These are phyloP conservation scores for Colletotrichum plurivorum DNA, from an alignment of 2,329 filamentous ascomycete species.

Conservation along the genomic window DNA sequence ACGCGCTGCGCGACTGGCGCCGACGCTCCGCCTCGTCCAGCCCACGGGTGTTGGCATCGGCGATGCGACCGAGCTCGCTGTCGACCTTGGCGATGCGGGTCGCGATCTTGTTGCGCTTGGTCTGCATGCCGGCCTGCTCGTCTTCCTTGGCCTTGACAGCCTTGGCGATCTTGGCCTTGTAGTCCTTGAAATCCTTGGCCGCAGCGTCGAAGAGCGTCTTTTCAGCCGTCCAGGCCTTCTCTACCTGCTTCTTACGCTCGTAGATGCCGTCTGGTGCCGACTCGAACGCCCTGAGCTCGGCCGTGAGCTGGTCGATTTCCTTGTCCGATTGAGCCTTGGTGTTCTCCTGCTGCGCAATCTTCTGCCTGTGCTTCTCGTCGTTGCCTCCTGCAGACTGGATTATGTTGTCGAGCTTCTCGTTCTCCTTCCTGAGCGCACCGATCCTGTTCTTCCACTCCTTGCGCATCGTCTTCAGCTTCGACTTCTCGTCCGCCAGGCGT, in stretches of 20 bases:
- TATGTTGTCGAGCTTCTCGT: constrained; percentile 76
- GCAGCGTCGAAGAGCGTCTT: constrained; percentile 73
- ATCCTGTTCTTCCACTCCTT: constrained; percentile 82
- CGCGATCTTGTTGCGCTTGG: constrained; percentile 80
- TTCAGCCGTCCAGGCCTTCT: constrained; percentile 67
- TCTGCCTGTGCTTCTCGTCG: constrained; percentile 82
- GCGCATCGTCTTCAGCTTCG: constrained; percentile 77
- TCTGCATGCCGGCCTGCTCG: constrained; percentile 74
- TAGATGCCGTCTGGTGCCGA: constrained; percentile 74
- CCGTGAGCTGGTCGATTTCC: constrained; percentile 67
- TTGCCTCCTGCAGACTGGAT: constrained; percentile 78
- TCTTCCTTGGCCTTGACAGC: constrained; percentile 74
- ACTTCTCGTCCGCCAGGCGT: constrained; percentile 78
- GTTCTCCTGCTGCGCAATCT: constrained; percentile 81
- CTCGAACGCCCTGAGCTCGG: constrained; percentile 75
- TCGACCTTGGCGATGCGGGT: constrained; percentile 80
- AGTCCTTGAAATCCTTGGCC: constrained; percentile 66
- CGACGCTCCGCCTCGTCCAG: constrained; percentile 74
- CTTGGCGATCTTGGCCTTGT: constrained; percentile 74
- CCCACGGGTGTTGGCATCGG: constrained; percentile 76
- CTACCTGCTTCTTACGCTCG: constrained; percentile 68
- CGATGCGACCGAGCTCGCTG: constrained; percentile 79
- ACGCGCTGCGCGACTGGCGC: constrained; percentile 63
- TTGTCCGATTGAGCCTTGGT: constrained; percentile 77
- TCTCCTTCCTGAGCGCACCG: constrained; percentile 79